Conservation (phyloP, 768 basidiomycete species). For the Lactarius evosmus region DNA sequence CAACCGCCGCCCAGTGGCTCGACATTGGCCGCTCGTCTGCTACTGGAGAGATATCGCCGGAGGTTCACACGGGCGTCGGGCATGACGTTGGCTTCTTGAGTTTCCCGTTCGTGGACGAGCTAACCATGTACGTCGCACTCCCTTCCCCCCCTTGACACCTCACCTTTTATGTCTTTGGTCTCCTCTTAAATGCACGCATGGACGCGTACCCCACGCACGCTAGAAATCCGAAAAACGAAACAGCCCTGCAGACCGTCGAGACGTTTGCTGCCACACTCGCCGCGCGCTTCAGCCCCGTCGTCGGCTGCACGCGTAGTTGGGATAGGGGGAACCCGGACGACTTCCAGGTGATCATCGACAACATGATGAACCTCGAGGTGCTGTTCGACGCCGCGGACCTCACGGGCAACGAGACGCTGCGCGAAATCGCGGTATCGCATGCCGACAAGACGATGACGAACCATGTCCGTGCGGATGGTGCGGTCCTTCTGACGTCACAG, state of each 20-base stretch:
- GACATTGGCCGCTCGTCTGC: constrained; percentile 50
- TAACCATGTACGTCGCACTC: constrained; percentile 46
- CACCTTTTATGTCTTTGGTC: not conserved
- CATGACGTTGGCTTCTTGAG: constrained; percentile 74
- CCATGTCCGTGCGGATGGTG: constrained; percentile 63
- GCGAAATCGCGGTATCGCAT: constrained; percentile 59
- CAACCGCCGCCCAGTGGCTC: constrained; percentile 54
- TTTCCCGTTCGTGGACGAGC: constrained; percentile 63
- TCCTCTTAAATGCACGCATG: too few relatives aligned
- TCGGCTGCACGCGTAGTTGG: constrained; percentile 73
- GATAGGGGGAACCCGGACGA: constrained; percentile 55
- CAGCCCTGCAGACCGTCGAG: constrained; percentile 53
- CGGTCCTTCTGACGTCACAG: constrained; percentile 19
- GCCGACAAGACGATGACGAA: constrained; percentile 65
- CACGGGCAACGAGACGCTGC: constrained; percentile 56
- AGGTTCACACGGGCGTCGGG: constrained; percentile 46
- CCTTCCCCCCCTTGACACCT: not conserved
- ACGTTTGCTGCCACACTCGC: constrained; percentile 57
- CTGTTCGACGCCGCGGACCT: constrained; percentile 37
- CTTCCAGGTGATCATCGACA: constrained; percentile 72
- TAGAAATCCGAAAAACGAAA: constrained; percentile 56
- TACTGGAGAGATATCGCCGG: constrained; percentile 49
- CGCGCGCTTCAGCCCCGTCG: constrained; percentile 52
- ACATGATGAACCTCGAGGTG: constrained; percentile 74
- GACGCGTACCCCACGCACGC: not conserved